These are phyloP conservation scores for Boletus edulis DNA, from an alignment of 768 basidiomycete species.

Conservation along the genomic window DNA sequence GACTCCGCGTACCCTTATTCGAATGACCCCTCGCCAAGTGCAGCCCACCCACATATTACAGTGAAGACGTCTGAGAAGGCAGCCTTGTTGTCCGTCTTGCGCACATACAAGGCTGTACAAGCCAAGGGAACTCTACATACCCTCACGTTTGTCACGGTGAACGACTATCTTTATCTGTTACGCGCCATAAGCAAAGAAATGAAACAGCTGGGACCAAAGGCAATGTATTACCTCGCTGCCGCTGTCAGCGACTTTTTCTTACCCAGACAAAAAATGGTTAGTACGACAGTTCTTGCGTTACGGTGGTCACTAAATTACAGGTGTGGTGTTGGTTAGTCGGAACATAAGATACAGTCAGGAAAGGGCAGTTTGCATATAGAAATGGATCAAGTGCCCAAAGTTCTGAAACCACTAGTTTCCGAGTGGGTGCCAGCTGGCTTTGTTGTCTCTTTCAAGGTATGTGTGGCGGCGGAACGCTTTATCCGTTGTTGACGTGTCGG, in stretches of 20 bases:
- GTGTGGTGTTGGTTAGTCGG: conserved; percentile 53
- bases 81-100: conserved; percentile 69
- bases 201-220: conserved; percentile 59
- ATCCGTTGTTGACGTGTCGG: conserved; percentile 5
- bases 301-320: neutral
- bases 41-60: conserved; percentile 48
- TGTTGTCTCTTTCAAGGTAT: conserved; percentile 96
- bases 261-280: conserved; percentile 84
- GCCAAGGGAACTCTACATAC: conserved; percentile 72
- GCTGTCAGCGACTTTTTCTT: conserved; percentile 99
- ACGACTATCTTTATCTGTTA: conserved; percentile 94
- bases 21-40: conserved; percentile 29
- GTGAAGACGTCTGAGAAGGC: conserved; percentile 65
- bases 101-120: conserved; percentile 79
- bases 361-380: conserved; percentile 92
- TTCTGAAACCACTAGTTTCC: conserved; percentile 87
- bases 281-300: conserved; percentile 24
- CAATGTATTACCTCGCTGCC: conserved; percentile 96
- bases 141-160: conserved; percentile 88
- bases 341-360: conserved; percentile 98
- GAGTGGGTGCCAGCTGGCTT: conserved; percentile 92
- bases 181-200: conserved; percentile 81
- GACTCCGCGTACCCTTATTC: conserved; percentile 21
- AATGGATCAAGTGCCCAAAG: conserved; percentile 99
- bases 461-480: neutral